Evolutionary conservation across 345 rosid species (phyloP).

Genomic region (Populus simonii): DNA sequence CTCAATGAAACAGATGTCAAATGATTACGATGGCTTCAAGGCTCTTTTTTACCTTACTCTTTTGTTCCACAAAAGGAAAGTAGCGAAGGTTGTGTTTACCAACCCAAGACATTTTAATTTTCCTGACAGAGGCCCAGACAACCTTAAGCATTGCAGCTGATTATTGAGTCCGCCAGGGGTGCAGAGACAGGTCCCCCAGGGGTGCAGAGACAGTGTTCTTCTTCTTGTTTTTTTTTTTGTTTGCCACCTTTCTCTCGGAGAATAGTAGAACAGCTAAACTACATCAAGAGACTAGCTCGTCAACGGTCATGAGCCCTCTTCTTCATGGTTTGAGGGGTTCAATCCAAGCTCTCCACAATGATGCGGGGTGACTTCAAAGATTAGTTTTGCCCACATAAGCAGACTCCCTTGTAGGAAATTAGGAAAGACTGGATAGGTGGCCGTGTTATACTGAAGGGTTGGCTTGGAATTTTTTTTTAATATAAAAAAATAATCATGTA

Average conservation of each 20-base stretch:
- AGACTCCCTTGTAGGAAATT: too few relatives aligned
- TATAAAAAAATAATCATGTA: accelerated
- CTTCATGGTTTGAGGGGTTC: too few relatives aligned
- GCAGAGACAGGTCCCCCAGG: not conserved
- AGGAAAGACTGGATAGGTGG: too few relatives aligned
- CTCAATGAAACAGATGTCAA: not conserved
- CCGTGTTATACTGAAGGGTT: too few relatives aligned
- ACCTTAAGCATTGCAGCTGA: not conserved
- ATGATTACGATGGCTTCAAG: not conserved
- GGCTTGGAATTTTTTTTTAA: too few relatives aligned
- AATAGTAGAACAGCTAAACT: not conserved
- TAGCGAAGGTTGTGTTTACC: too few relatives aligned
- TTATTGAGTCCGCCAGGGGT: not conserved
- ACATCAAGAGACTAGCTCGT: not conserved
- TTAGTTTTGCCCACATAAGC: too few relatives aligned
- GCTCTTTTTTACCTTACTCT: too few relatives aligned
- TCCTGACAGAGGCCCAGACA: not conserved
- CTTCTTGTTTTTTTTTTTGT: too few relatives aligned
- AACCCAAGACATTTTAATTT: not conserved
- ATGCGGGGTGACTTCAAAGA: too few relatives aligned
- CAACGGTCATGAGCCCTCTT: not conserved
- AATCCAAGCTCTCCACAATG: too few relatives aligned
- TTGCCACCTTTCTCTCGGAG: not conserved
- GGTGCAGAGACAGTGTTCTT: not conserved
- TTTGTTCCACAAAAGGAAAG: not conserved